A percentile compares a stretch with the other conserved stretches of the same genome.
phyloP scores from a whole-genome alignment of 495 filamentous ascomycete species.

The Chaetomidium leptoderma region DNA sequence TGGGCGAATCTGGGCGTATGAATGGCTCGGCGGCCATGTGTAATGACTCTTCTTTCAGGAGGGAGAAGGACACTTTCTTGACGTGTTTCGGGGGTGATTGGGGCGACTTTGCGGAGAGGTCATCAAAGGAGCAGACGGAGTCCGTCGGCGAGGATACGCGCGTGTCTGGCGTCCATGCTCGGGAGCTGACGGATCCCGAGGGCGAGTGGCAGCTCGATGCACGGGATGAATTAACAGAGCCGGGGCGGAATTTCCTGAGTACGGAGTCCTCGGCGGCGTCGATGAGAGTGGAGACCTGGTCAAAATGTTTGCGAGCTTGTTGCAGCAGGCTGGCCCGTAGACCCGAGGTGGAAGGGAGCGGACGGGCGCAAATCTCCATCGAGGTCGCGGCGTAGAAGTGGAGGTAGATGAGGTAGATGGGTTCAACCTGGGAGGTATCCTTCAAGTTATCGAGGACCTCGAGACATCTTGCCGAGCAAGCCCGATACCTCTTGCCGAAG shows the following conservation, averaged over 20 bases:
- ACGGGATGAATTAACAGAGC: constrained; percentile 35
- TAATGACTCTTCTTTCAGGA: constrained; percentile 33
- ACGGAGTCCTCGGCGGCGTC: constrained; percentile 36
- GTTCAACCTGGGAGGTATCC: constrained; percentile 39
- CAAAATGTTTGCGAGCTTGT: constrained; percentile 47
- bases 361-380: constrained; percentile 49
- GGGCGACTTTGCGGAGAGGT: constrained; percentile 24
- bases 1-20: constrained; percentile 46
- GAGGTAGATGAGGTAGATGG: constrained; percentile 49
- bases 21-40: constrained; percentile 31
- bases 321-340: constrained; percentile 45
- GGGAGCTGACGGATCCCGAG: constrained; percentile 41
- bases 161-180: constrained; percentile 39
- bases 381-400: constrained; percentile 53
- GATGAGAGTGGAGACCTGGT: constrained; percentile 42
- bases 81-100: constrained; percentile 31
- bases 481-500: constrained; percentile 41
- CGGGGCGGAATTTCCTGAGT: constrained; percentile 28
- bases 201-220: constrained; percentile 45
- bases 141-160: constrained; percentile 41
- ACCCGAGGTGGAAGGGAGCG: constrained; percentile 41
- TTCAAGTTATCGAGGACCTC: constrained; percentile 46
- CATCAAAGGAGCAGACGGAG: constrained; percentile 41
- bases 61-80: constrained; percentile 53
- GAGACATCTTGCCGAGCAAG: constrained; percentile 43